Evolutionary conservation across 805 yeast species (phyloP), one percentile per base, ranked within the genome.

Genomic region (Candida maris): DNA sequence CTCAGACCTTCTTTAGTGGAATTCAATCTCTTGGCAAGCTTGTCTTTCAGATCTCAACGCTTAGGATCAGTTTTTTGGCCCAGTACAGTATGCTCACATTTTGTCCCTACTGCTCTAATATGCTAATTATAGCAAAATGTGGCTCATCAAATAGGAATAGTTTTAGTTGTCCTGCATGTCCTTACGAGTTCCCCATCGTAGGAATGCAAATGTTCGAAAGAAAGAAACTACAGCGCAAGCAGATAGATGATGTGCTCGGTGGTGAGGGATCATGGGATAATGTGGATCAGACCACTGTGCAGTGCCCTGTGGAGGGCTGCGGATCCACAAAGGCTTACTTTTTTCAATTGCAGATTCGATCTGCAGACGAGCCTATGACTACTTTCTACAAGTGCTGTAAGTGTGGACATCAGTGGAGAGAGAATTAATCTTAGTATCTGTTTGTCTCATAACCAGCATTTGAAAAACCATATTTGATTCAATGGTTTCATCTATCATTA

Each of bases 331-430:
- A 87, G 62, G 98, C 98, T 0, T 93, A 93, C 64, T 93, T 86
- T 70, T 93, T 89, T 73, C 97, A 93, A 65, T 68, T 93, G 41
- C 98, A 93, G 62, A 93, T 93, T 54, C 74, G 98, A 63, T 85
- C 95, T 44, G 98, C 98, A 2, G 98, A 93, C 73, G 98, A 93
- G 67, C 98, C 98, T 17, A 93, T 93, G 97, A 93, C 98, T 1
- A 91, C 97, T 2, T 93, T 93, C 60, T 91, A 86, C 62, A 88
- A 91, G 62, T 93, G 98, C 67, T 88, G 88, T 24, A 81, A 78
- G 45, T 93, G 98, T 68, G 85, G 86, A 33, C 75, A 87, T 56
- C 94, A 91, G 64, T 93, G 98, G 98, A 83, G 96, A 65, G 98
- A 93, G 54, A 93, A 93, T 54, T 93, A 17, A 18, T n/a, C n/a